Evolutionary conservation across 805 yeast genomes (phyloP).

Genomic region (Sungouiella thailandica): DNA sequence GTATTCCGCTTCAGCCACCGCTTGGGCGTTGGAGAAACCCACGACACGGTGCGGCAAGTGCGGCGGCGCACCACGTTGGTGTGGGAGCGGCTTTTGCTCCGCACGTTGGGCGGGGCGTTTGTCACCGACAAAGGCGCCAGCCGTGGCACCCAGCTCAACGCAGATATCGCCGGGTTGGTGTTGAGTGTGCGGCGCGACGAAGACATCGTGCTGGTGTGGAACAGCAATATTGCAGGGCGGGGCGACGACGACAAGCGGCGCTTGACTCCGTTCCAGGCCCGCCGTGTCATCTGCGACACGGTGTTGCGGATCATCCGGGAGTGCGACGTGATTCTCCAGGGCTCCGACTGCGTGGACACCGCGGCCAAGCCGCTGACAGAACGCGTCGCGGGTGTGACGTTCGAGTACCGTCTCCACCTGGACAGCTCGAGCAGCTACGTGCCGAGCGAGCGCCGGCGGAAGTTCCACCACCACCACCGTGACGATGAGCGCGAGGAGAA

Average conservation of each 20-base stretch:
- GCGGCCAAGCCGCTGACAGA: slow-evolving; percentile 33
- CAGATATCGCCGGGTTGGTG: slow-evolving; percentile 57
- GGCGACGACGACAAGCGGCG: slow-evolving; percentile 22
- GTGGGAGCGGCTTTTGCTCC: slow-evolving; percentile 54
- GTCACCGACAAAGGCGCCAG: slow-evolving; percentile 31
- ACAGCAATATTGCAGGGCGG: slow-evolving; percentile 40
- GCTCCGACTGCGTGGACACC: slow-evolving; percentile 28
- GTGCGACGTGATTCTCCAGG: slow-evolving; percentile 40
- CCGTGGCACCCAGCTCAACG: slow-evolving; percentile 33
- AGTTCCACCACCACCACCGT: background rate
- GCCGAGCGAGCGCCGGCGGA: background rate
- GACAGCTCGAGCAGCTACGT: slow-evolving; percentile 18
- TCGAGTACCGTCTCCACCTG: slow-evolving; percentile 44
- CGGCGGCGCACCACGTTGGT: slow-evolving; percentile 37
- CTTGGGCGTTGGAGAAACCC: slow-evolving; percentile 13
- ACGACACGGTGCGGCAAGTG: slow-evolving; percentile 18
- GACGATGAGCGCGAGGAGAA: slow-evolving; percentile 1
- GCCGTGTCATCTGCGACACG: slow-evolving; percentile 43
- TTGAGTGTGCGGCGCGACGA: slow-evolving; percentile 56
- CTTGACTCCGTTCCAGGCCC: slow-evolving; percentile 40
- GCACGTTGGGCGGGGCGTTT: slow-evolving; percentile 47
- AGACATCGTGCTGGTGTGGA: slow-evolving; percentile 60
- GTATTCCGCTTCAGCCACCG: slow-evolving; percentile 45
- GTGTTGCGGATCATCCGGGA: slow-evolving; percentile 43
- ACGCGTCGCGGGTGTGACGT: slow-evolving; percentile 41